These are phyloP conservation scores for Thelonectria olida DNA, from an alignment of 2,329 filamentous ascomycete species.

Conservation along the genomic window DNA sequence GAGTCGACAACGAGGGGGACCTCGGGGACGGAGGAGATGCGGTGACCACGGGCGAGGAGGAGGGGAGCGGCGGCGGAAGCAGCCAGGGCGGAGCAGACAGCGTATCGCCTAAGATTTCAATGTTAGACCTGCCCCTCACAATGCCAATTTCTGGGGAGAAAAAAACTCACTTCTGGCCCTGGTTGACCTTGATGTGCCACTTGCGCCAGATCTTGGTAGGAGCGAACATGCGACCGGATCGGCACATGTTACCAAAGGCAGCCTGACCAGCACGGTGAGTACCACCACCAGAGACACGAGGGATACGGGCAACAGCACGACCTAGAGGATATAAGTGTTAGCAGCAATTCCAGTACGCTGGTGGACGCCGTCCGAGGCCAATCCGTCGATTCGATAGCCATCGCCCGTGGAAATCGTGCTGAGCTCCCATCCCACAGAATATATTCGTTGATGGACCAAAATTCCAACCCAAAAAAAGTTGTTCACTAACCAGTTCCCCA, in stretches of 20 bases:
- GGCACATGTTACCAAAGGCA: conserved; percentile 99
- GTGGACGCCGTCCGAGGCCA: not conserved
- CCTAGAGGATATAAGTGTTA: conserved; percentile 61
- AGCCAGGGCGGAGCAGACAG: conserved; percentile 95
- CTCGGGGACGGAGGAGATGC: conserved; percentile 90
- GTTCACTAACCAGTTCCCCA: conserved; percentile 93
- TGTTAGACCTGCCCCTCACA: conserved; percentile 29
- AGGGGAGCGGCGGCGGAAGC: conserved; percentile 95
- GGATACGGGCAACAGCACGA: conserved; percentile 99
- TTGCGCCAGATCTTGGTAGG: conserved; percentile 99
- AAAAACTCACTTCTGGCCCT: conserved; percentile 86
- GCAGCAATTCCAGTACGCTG: conserved; percentile 17
- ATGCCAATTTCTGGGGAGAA: not conserved
- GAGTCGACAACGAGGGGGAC: conserved; percentile 97
- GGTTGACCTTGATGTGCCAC: conserved; percentile 99
- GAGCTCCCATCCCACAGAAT: conserved; percentile 28
- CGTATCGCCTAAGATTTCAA: conserved; percentile 78
- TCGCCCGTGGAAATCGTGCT: not conserved
- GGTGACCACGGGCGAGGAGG: conserved; percentile 96
- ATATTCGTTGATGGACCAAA: conserved; percentile 19
- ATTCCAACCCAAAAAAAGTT: conserved; percentile 20
- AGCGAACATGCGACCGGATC: conserved; percentile 99
- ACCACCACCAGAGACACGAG: conserved; percentile 99
- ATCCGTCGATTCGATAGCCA: conserved; percentile 4
- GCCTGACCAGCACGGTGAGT: conserved; percentile 99